These are phyloP conservation scores for Termitomyces sp. DNA, from an alignment of 768 basidiomycete genomes.

Conservation along the genomic window DNA sequence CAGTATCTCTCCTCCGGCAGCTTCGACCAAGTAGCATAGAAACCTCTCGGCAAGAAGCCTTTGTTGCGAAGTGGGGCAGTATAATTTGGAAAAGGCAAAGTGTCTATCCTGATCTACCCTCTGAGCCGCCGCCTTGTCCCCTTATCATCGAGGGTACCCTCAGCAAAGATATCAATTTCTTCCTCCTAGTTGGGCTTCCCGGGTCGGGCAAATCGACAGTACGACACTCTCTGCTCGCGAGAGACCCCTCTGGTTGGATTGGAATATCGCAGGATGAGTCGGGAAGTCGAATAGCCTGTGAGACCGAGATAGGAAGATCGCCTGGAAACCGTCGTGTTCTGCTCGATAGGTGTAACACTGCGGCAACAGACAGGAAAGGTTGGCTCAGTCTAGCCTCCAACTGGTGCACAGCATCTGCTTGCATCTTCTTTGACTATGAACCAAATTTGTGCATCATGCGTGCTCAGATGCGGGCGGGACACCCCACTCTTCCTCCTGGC, in stretches of 20 bases:
- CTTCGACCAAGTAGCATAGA: constrained; percentile 56
- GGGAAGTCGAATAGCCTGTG: constrained; percentile 44
- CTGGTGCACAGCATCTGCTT: constrained; percentile 40
- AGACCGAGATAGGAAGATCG: constrained; percentile 40
- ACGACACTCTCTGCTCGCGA: constrained; percentile 37
- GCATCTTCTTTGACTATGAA: constrained; percentile 53
- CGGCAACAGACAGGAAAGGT: constrained; percentile 36
- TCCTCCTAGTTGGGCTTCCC: constrained; percentile 55
- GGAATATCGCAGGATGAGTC: constrained; percentile 53
- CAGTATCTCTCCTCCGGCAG: constrained; percentile 39
- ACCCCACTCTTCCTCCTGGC: constrained; percentile 55
- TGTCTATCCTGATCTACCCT: constrained; percentile 41
- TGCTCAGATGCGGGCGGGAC: constrained; percentile 51
- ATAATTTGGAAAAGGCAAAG: constrained; percentile 54
- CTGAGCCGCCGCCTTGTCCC: constrained; percentile 44
- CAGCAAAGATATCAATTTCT: constrained; percentile 31
- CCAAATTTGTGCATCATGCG: constrained; percentile 43
- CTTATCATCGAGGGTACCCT: constrained; percentile 38
- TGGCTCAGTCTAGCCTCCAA: constrained; percentile 48
- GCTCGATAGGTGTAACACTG: constrained; percentile 54
- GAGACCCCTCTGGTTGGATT: constrained; percentile 38
- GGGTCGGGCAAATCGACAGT: constrained; percentile 61
- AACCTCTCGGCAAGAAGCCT: constrained; percentile 49
- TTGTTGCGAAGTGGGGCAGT: constrained; percentile 54
- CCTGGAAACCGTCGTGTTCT: constrained; percentile 35